Conservation (phyloP, 768 basidiomycete species). For the Pholiota microspora region DNA sequence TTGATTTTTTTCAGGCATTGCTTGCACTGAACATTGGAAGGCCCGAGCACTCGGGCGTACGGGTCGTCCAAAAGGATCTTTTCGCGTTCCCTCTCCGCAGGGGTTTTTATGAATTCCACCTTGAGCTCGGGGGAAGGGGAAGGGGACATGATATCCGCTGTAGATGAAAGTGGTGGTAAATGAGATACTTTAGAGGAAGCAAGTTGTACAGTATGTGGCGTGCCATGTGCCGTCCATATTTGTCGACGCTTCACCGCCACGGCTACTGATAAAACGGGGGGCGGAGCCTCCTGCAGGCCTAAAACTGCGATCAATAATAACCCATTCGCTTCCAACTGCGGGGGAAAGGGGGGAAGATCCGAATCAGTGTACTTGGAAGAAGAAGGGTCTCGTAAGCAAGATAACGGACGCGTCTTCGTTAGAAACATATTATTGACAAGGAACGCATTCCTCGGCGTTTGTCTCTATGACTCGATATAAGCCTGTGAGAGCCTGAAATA, state of each 20-base stretch:
- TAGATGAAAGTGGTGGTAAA: slow-evolving; percentile 1
- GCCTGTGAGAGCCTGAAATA: slow-evolving; percentile 5
- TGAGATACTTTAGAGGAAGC: slow-evolving; percentile 18
- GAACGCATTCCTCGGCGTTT: slow-evolving; percentile 5
- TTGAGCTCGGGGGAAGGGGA: slow-evolving; percentile 10
- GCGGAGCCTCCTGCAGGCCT: slow-evolving; percentile 6
- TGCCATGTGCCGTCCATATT: slow-evolving; percentile 16
- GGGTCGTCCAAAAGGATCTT: slow-evolving; percentile 51
- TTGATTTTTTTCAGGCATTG: slow-evolving; percentile 59
- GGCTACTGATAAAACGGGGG: slow-evolving; percentile 7
- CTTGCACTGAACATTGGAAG: slow-evolving; percentile 51
- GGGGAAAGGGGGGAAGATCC: slow-evolving; percentile 17
- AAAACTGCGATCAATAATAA: slow-evolving; percentile 8
- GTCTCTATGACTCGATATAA: slow-evolving; percentile 4
- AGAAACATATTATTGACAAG: slow-evolving; percentile 8
- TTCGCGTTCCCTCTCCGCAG: slow-evolving; percentile 49
- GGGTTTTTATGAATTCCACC: slow-evolving; percentile 22
- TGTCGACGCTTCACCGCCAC: slow-evolving; percentile 10
- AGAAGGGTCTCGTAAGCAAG: slow-evolving; percentile 14
- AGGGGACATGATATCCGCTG: neutral
- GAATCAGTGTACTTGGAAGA: slow-evolving; percentile 8
- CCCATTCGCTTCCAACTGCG: slow-evolving; percentile 15
- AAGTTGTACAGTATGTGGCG: slow-evolving; percentile 16
- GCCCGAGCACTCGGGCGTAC: slow-evolving; percentile 48
- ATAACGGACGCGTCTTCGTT: slow-evolving; percentile 5